phyloP scores from a whole-genome alignment of 2,329 filamentous ascomycete genomes.

The Trichothecium sympodiale region DNA sequence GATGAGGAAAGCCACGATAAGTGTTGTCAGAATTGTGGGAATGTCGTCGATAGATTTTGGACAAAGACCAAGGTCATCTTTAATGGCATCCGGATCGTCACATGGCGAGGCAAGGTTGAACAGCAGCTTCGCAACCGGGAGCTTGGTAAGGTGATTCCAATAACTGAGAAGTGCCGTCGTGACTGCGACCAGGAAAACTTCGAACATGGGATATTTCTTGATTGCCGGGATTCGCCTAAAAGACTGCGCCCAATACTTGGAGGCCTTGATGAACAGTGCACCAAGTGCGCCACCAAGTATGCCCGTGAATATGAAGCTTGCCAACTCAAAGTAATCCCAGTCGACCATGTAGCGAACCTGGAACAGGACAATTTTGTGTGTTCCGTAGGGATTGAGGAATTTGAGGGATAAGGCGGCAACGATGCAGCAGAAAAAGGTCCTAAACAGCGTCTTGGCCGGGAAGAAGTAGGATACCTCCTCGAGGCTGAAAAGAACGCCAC shows the following conservation, averaged over 20 bases:
- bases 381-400: conserved; percentile 92
- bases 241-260: conserved; percentile 74
- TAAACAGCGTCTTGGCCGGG: conserved; percentile 90
- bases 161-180: conserved; percentile 78
- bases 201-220: conserved; percentile 73
- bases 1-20: conserved; percentile 73
- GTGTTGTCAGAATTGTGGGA: conserved; percentile 58
- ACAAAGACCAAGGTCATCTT: conserved; percentile 65
- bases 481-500: conserved; percentile 82
- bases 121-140: conserved; percentile 82
- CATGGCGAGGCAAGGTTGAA: conserved; percentile 88
- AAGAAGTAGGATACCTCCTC: conserved; percentile 98
- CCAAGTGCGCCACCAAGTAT: conserved; percentile 74
- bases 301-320: conserved; percentile 76
- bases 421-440: conserved; percentile 98
- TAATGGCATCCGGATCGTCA: conserved; percentile 51
- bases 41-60: conserved; percentile 64
- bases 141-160: conserved; percentile 84
- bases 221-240: conserved; percentile 75
- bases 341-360: conserved; percentile 83
- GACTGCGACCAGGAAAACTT: conserved; percentile 79
- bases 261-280: conserved; percentile 94
- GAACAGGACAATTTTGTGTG: conserved; percentile 92
- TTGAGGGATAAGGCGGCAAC: conserved; percentile 84
- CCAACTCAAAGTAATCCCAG: conserved; percentile 89